These are phyloP conservation scores for Chlamydomonas incerta DNA, from an alignment of 139 green algal genomes.

Conservation along the genomic window DNA sequence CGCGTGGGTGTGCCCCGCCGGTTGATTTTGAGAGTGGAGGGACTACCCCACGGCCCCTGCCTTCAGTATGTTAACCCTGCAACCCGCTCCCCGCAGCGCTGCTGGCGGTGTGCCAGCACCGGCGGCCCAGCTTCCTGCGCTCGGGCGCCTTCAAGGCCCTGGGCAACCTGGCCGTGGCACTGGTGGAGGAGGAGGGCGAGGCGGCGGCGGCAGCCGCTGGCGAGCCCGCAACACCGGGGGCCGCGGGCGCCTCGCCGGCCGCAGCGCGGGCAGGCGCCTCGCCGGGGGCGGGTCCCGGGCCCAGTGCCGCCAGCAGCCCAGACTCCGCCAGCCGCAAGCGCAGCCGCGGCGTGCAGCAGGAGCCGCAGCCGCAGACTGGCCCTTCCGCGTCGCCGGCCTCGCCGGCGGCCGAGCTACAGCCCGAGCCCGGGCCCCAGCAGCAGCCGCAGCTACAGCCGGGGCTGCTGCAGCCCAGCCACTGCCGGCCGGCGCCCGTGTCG, in stretches of 20 bases:
- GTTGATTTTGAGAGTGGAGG: no score
- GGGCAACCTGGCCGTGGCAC: slow-evolving; percentile 8
- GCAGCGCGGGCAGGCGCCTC: background rate
- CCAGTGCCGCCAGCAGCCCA: background rate
- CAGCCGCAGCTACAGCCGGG: background rate
- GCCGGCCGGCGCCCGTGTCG: slow-evolving; percentile 9
- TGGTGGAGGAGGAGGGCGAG: background rate
- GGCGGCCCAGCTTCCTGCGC: slow-evolving; percentile 26
- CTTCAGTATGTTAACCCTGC: no score
- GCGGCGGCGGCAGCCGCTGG: background rate
- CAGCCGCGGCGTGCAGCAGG: no score
- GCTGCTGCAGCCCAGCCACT: slow-evolving; percentile 20
- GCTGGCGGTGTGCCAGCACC: slow-evolving; percentile 31
- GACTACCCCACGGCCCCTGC: no score
- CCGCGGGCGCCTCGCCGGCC: background rate
- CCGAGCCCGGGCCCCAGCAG: background rate
- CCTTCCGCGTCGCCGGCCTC: no score
- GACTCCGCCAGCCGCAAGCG: no score
- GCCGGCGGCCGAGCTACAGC: no score
- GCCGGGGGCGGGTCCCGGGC: no score
- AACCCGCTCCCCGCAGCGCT: no score
- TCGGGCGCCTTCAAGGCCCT: slow-evolving; percentile 13
- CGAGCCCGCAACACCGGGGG: background rate
- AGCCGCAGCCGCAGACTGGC: no score
- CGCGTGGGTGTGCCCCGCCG: no score